Conservation (phyloP, 768 basidiomycete species). For the Tylopilus felleus region DNA sequence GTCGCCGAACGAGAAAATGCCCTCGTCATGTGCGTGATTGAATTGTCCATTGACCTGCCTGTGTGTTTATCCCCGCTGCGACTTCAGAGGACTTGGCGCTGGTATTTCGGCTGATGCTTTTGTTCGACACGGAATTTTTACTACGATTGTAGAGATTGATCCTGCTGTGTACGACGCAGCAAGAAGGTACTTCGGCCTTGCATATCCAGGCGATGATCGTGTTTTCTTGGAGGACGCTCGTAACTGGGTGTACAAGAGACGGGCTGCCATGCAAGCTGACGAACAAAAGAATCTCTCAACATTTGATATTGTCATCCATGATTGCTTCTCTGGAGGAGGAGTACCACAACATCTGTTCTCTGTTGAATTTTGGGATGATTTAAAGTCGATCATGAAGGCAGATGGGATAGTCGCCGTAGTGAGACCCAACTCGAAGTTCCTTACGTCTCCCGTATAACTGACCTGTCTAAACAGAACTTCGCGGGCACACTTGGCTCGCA, state of each 20-base stretch:
- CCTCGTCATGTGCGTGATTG: slow-evolving; percentile 61
- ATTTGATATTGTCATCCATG: slow-evolving; percentile 80
- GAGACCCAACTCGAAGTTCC: slow-evolving; percentile 28
- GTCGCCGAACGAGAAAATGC: slow-evolving; percentile 46
- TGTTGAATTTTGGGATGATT: slow-evolving; percentile 73
- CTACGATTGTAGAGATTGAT: slow-evolving; percentile 91
- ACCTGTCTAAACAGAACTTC: slow-evolving; percentile 59
- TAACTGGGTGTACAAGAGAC: slow-evolving; percentile 52
- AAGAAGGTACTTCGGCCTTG: slow-evolving; percentile 73
- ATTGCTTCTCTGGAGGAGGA: slow-evolving; percentile 93
- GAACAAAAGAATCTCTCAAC: not conserved
- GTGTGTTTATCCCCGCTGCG: not conserved
- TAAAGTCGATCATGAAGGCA: slow-evolving; percentile 59
- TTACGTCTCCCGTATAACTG: not conserved
- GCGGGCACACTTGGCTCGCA: slow-evolving; percentile 66
- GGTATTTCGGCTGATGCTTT: slow-evolving; percentile 82
- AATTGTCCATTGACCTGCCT: slow-evolving; percentile 3
- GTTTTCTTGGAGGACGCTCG: slow-evolving; percentile 81
- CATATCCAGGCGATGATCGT: slow-evolving; percentile 52
- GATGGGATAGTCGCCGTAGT: slow-evolving; percentile 83
- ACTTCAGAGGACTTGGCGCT: slow-evolving; percentile 76
- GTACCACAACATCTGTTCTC: slow-evolving; percentile 86
- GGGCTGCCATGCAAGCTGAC: slow-evolving; percentile 28
- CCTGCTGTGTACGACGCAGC: slow-evolving; percentile 87
- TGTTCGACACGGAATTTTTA: slow-evolving; percentile 59